phyloP scores from a whole-genome alignment of 495 filamentous ascomycete genomes.

The Immersiella caudata region DNA sequence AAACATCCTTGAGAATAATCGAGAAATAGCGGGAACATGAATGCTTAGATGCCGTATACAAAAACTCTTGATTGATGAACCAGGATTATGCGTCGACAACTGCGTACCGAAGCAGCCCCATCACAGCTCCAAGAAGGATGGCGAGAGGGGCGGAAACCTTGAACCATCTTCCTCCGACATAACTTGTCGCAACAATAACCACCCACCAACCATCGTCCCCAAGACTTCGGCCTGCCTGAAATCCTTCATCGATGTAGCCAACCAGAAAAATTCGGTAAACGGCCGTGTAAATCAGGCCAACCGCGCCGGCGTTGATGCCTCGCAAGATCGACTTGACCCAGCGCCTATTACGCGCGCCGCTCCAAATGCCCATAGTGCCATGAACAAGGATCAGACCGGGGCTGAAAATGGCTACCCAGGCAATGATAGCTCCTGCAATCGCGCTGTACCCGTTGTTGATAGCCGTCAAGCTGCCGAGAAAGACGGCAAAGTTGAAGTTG shows the following conservation, averaged over 20 bases:
- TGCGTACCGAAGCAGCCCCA: slow-evolving; percentile 69
- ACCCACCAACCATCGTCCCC: slow-evolving; percentile 77
- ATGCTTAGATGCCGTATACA: neutral
- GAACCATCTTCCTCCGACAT: slow-evolving; percentile 66
- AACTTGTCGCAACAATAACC: slow-evolving; percentile 65
- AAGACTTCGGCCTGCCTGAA: slow-evolving; percentile 59
- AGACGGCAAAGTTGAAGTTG: slow-evolving; percentile 89
- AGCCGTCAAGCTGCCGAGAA: slow-evolving; percentile 66
- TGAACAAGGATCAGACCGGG: slow-evolving; percentile 69
- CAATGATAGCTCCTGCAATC: slow-evolving; percentile 59
- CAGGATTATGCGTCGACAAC: slow-evolving; percentile 39
- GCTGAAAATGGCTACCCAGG: slow-evolving; percentile 69
- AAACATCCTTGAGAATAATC: too few species aligned
- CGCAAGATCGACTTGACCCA: slow-evolving; percentile 62
- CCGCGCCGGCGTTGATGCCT: slow-evolving; percentile 75
- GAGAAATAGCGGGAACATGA: neutral
- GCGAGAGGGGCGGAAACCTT: slow-evolving; percentile 59
- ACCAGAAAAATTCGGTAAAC: slow-evolving; percentile 85
- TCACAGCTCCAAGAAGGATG: slow-evolving; percentile 65
- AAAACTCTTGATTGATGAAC: slow-evolving; percentile 8
- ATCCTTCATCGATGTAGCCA: slow-evolving; percentile 59
- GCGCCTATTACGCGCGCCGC: slow-evolving; percentile 53
- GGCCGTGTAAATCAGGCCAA: slow-evolving; percentile 80
- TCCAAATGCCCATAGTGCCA: slow-evolving; percentile 73
- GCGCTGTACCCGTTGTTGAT: slow-evolving; percentile 35